Evolutionary conservation across 495 filamentous ascomycete species (phyloP).

Genomic region (Penicillium cataractarum): DNA sequence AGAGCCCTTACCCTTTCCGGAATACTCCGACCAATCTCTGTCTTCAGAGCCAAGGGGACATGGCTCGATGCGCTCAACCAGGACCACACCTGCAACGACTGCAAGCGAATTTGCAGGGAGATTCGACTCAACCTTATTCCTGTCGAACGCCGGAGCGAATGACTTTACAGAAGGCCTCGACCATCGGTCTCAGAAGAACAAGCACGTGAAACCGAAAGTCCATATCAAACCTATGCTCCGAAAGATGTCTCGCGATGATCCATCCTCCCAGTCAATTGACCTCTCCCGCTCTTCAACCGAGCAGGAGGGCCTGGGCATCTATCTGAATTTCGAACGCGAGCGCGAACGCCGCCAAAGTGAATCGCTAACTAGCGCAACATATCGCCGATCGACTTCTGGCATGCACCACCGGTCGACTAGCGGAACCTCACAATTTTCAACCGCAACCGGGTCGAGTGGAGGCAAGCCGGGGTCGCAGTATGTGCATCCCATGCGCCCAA

Average conservation of each 20-base stretch:
- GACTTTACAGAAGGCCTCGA: slow-evolving; percentile 29
- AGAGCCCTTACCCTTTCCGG: slow-evolving; percentile 25
- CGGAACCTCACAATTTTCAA: slow-evolving; percentile 58
- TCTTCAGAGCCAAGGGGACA: slow-evolving; percentile 12
- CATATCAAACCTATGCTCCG: slow-evolving; percentile 63
- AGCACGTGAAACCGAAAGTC: slow-evolving; percentile 34
- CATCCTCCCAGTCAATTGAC: slow-evolving; percentile 50
- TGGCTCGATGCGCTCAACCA: slow-evolving; percentile 17
- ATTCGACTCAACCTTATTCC: slow-evolving; percentile 11
- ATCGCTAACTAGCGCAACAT: slow-evolving; percentile 27
- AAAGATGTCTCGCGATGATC: slow-evolving; percentile 55
- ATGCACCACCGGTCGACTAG: slow-evolving; percentile 59
- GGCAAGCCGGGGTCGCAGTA: slow-evolving; percentile 56
- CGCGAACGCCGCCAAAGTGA: slow-evolving; percentile 37
- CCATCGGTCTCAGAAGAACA: slow-evolving; percentile 31
- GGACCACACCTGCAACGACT: slow-evolving; percentile 14
- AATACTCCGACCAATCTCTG: slow-evolving; percentile 19
- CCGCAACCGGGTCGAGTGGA: slow-evolving; percentile 49
- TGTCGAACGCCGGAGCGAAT: slow-evolving; percentile 13
- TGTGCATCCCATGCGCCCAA: slow-evolving; percentile 63
- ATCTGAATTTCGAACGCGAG: slow-evolving; percentile 51
- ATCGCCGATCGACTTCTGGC: slow-evolving; percentile 40
- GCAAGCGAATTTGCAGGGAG: slow-evolving; percentile 15
- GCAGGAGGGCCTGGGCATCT: slow-evolving; percentile 60
- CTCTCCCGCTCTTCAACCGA: slow-evolving; percentile 58